Base-by-base conservation (phyloP, 257 asterid species). In the Eustoma russellianum region DNA sequence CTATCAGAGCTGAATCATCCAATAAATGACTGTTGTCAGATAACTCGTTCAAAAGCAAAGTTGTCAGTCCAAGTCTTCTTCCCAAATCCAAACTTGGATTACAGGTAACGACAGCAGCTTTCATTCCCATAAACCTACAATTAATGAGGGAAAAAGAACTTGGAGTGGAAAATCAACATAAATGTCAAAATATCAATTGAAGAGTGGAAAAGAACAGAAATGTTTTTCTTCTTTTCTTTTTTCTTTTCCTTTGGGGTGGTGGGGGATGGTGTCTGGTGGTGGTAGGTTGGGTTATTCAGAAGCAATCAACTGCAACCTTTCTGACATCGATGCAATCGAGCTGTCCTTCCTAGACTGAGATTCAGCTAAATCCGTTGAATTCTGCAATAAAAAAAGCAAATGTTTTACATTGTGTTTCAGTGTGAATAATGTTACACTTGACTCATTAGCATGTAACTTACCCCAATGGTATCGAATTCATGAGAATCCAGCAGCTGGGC, bases 91-190 rank as follows among this genome's bases (percentile, higher is more conserved):
- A 52, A 46, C 59, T 61, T 41, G 55, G 57, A 71, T 77, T 73
- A 15, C 76, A 71, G 40, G 87, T 72, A 48, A 85, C 52, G 46
- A 85, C 28, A 60, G 95, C 94, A 50, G 92, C 87, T 68, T 79
- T 85, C 94, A 88, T 68, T 56, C 95, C 97, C 89, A 80, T 83
- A 75, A 88, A 88, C 82, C 97, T 85, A 74, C 30, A 24, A 24
- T 24, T 24, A 24, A 24, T 24, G 2, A 24, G 30, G 30, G 3
- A 24, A 24, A 24, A 0, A 24, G 30, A 24, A 24, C 30, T 24
- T 24, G 3, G 3, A 24, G n/a, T 19, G 3, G 1, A 3, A 19
- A 4, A 24, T 24, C 30, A 4, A 24, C 30, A 24, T 4, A 24
- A 2, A 1, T 24, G 30, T 24, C 30, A 24, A 24, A 24, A n/a